phyloP scores from a whole-genome alignment of 2,329 filamentous ascomycete species.

The Cryphonectria parasitica region DNA sequence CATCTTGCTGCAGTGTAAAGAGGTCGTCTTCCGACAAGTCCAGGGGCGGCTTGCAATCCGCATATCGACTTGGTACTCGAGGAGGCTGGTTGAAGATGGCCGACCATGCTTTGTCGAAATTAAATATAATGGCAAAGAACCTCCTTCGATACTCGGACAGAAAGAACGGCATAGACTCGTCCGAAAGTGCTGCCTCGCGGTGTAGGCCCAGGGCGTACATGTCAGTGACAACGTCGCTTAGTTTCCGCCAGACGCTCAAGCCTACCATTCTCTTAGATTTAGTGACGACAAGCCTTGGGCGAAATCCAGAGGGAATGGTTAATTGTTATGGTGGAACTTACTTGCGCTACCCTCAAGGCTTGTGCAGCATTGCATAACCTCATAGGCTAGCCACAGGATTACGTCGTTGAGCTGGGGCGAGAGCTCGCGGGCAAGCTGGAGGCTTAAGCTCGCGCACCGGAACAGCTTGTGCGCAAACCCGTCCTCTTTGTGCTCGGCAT shows the following conservation, averaged over 20 bases:
- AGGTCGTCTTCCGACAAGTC: slow-evolving; percentile 13
- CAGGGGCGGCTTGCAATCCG: slow-evolving; percentile 1
- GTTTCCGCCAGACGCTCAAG: background rate
- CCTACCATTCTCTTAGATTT: background rate
- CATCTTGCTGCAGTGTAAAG: background rate
- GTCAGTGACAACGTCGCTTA: slow-evolving; percentile 5
- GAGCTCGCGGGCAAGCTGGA: slow-evolving; percentile 9
- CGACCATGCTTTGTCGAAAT: slow-evolving; percentile 7
- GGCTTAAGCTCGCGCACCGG: slow-evolving; percentile 6
- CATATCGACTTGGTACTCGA: slow-evolving; percentile 1
- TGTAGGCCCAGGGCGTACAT: slow-evolving; percentile 8
- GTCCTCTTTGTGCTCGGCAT: background rate
- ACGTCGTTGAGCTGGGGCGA: slow-evolving; percentile 6
- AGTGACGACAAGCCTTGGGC: background rate
- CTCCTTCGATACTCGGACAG: slow-evolving; percentile 8
- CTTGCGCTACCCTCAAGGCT: slow-evolving; percentile 1
- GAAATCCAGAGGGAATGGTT: no score
- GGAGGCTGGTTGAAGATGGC: slow-evolving; percentile 10
- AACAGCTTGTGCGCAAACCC: background rate
- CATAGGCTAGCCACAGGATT: slow-evolving; percentile 7
- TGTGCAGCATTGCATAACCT: background rate
- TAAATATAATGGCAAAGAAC: background rate
- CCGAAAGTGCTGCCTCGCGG: background rate
- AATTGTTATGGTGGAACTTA: background rate
- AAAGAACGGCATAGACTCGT: background rate